These are phyloP conservation scores for Phyllosticta capitalensis DNA, from an alignment of 2,329 filamentous ascomycete species.

Conservation along the genomic window DNA sequence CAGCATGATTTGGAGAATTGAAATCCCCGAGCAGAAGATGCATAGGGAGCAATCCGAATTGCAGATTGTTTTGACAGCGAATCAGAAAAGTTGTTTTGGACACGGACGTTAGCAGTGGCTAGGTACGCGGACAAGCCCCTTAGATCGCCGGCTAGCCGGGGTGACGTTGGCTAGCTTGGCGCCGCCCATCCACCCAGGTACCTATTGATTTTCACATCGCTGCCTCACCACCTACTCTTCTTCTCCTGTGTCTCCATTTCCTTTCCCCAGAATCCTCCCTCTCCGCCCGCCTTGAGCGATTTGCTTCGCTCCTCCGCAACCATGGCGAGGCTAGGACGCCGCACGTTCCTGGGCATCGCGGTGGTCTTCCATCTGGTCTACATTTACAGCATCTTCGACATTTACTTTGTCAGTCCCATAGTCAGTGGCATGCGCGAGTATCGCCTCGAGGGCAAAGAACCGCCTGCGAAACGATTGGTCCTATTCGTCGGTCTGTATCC, in stretches of 20 bases:
- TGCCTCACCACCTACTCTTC: not conserved
- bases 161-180: not conserved
- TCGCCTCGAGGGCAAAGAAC: conserved; percentile 56
- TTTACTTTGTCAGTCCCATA: conserved; percentile 97
- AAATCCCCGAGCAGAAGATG: no score
- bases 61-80: not conserved
- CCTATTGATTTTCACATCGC: not conserved
- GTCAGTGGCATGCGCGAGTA: conserved; percentile 90
- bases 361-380: conserved; percentile 91
- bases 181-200: not conserved
- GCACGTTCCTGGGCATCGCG: conserved; percentile 75
- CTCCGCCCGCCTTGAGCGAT: not conserved
- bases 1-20: no score
- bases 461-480: conserved; percentile 82
- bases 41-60: no score
- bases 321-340: conserved; percentile 9
- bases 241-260: not conserved
- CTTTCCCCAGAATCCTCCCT: not conserved
- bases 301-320: not conserved
- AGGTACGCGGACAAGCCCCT: not conserved
- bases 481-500: conserved; percentile 68
- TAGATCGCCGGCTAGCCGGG: not conserved
- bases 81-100: not conserved
- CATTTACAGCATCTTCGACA: conserved; percentile 92
- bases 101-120: not conserved